phyloP scores from a whole-genome alignment of 495 filamentous ascomycete species.

The Bathelium albidoporum region DNA sequence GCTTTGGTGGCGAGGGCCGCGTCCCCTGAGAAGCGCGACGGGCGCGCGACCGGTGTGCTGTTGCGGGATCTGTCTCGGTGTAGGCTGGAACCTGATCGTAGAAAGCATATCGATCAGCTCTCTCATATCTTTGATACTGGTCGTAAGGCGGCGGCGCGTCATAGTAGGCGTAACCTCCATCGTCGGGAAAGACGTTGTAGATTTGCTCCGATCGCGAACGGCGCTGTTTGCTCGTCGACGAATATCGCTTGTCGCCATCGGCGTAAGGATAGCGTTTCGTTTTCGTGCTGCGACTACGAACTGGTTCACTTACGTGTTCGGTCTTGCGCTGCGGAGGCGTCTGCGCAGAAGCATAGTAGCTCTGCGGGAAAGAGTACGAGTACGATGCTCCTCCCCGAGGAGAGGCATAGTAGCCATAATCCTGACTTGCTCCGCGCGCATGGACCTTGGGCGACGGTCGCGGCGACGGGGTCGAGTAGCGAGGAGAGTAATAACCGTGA shows the following conservation, averaged over 20 bases:
- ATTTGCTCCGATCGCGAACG: constrained; percentile 24
- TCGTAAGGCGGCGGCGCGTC: constrained; percentile 34
- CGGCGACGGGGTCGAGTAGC: constrained; percentile 24
- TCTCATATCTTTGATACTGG: constrained; percentile 23
- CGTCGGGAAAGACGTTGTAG: constrained; percentile 23
- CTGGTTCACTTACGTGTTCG: constrained; percentile 35
- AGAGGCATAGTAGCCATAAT: constrained; percentile 22
- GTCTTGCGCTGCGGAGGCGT: constrained; percentile 28
- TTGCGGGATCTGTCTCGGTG: constrained; percentile 20
- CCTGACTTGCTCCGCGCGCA: constrained; percentile 27
- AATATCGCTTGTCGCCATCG: constrained; percentile 20
- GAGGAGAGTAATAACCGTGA: constrained; percentile 30
- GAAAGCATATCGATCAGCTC: constrained; percentile 27
- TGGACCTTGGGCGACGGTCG: constrained; percentile 30
- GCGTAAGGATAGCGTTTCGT: constrained; percentile 15
- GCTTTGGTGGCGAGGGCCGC: constrained; percentile 20
- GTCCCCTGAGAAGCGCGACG: constrained; percentile 31
- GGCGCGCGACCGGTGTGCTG: constrained; percentile 15
- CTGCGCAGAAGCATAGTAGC: constrained; percentile 25
- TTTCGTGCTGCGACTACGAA: constrained; percentile 20
- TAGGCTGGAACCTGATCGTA: constrained; percentile 35
- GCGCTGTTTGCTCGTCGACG: constrained; percentile 26
- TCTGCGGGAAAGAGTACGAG: constrained; percentile 23
- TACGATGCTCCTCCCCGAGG: constrained; percentile 21
- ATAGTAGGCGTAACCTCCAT: constrained; percentile 23